Base-by-base conservation (phyloP, 2,329 filamentous ascomycete genomes). In the Apiospora rasikravindrae region DNA sequence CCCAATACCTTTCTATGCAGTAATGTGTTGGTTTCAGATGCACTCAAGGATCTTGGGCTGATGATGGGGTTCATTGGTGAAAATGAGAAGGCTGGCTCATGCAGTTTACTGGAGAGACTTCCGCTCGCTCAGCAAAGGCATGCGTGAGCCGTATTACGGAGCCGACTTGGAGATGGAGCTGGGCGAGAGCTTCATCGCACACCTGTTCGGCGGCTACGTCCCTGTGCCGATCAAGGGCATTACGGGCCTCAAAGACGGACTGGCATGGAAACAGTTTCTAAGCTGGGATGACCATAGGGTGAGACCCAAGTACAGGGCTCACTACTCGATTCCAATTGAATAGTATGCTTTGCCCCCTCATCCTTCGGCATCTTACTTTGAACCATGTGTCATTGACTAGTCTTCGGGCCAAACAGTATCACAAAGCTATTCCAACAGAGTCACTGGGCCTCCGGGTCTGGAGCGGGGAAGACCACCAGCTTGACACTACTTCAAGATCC, bases 121-220 rank as follows among this genome's bases (percentile, higher is more conserved):
- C 13, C 77, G 79, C 3, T 76, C 79, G 8, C 73, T 79, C 5
- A 78, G 77, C 22, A 71, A 71, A 37, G 73, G 75, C 29, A 69
- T 80, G 53, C 75, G 75, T 1, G 81, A 82, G 73, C 81, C 81
- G 1, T 82, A 78, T 73, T 82, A 81, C 71, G 81, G 80, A 10
- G 77, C 73, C 2, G 81, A 82, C 57, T 74, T 82, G 10, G 80
- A 82, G 70, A 82, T 82, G 79, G 81, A 82, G 69, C 76, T 82
- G 10, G 80, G 81, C 33, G 78, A 81, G 69, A 81, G 79, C 74
- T 81, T 82, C 73, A 70, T 82, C n/a, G 77, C 53, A 61, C 53
- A 77, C n/a, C 74, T 81, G 1, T 82, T 82, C 71, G 78, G 80
- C 10, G 80, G 80, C 13, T 82, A 80, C 79, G 64, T 77, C 6